These are phyloP conservation scores for Pleurotus citrinopileatus DNA, from an alignment of 768 basidiomycete species.

Conservation along the genomic window DNA sequence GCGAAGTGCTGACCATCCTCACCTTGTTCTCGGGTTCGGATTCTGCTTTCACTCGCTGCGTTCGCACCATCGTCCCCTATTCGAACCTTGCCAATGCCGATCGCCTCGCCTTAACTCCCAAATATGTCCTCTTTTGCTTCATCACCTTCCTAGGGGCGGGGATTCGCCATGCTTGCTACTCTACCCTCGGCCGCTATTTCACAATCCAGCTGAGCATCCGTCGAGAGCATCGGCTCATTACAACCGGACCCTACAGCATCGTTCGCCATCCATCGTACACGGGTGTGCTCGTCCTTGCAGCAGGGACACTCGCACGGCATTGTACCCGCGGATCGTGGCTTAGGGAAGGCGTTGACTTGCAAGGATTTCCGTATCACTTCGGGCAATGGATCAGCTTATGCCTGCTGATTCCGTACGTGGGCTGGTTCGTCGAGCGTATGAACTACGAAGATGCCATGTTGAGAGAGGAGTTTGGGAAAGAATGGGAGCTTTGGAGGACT, in stretches of 20 bases:
- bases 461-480: constrained; percentile 24
- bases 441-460: constrained; percentile 26
- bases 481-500: constrained; percentile 26
- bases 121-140: constrained; percentile 14
- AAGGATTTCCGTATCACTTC: neutral
- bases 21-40: neutral
- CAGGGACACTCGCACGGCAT: neutral
- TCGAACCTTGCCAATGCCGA: neutral
- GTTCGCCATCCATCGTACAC: constrained; percentile 25
- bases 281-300: neutral
- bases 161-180: constrained; percentile 23
- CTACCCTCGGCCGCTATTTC: constrained; percentile 22
- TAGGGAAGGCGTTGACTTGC: neutral
- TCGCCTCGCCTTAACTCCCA: constrained; percentile 15
- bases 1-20: neutral
- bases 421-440: constrained; percentile 14
- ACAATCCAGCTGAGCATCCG: constrained; percentile 24
- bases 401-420: neutral
- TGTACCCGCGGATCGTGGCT: neutral
- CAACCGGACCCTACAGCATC: constrained; percentile 22
- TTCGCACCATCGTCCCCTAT: neutral
- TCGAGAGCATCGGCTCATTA: constrained; percentile 21
- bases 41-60: neutral
- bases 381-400: neutral
- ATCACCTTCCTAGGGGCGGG: constrained; percentile 17